Evolutionary conservation across 2,329 filamentous ascomycete genomes (phyloP), one percentile per base, ranked within the genome.

Genomic region (Diaporthe longicolla): DNA sequence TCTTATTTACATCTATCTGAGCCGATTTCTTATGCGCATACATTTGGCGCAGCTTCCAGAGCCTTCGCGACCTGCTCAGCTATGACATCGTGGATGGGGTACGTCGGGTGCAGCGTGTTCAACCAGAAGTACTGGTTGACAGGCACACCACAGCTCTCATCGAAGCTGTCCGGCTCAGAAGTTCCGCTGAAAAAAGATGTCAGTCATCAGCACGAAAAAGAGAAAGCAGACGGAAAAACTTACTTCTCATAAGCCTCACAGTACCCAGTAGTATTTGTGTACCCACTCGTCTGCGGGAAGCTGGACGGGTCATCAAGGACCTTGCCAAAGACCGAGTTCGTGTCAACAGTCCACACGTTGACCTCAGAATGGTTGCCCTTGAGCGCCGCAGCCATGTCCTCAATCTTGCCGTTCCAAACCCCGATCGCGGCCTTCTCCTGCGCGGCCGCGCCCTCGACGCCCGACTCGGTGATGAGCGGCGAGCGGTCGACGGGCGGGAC

Each of bases 51-150:
- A 15, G 77, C 80, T 9, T 74, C 74, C 76, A 89, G 76, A 4
- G 81, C 79, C 70, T 81, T 79, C 3, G 85, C 84, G 55, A 91
- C 82, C 66, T 83, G 80, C 73, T 87, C 81, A 0, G 90, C 91
- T 10, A 91, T 86, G 8, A 88, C 87, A 69, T 91, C 88, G 76
- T 92, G 90, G 70, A 92, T 86, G 0, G 89, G 86, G 78, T 88
- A 90, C 0, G 90, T 92, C n/a, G 91, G 91, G 78, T 93, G 91
- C 76, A 93, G 79, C 52, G 81, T 84, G 77, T 93, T 92, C 40
- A 92, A 82, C 91, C 90, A 93, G 77, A 92, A 87, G 79, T 92
- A 92, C 81, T 92, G 82, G 78, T 92, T 88, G 3, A 91, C 89
- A 0, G 88, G 82, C 58, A 89, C 80, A 1, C 84, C 83, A 79